Evolutionary conservation across 2,329 filamentous ascomycete genomes (phyloP), one percentile per base, ranked within the genome.

Genomic region (Nemania serpens): DNA sequence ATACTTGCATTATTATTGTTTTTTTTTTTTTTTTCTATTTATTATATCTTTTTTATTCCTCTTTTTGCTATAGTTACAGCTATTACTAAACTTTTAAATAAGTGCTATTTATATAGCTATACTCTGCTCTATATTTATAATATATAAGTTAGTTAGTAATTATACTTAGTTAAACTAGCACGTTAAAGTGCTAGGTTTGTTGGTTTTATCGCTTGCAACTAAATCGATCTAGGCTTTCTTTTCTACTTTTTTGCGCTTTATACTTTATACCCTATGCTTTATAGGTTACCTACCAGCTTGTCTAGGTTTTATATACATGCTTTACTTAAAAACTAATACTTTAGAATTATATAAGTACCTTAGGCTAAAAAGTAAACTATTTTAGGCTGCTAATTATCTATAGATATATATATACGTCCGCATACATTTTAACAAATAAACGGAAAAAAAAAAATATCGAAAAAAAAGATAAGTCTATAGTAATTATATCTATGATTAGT

Each of bases 1-100:
- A 5, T 12, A n/a, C 49, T 46, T 58, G 58, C 53, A 51, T 52
- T 47, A 39, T 55, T 43, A 51, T 49, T 36, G 7, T 53, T 37
- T 7, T 50, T 34, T 42, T 47, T 43, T 49, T 10, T 41, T 46
- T 56, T 12, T 15, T 39, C 29, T n/a, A n/a, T n/a, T n/a, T n/a
- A n/a, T n/a, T n/a, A n/a, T 22, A 17, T 9, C 18, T 39, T 34
- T 39, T 20, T 12, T 10, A 20, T 29, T 18, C 18, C 45, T n/a
- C 11, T 15, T 51, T 42, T 37, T 17, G 22, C 6, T 22, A 46
- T 15, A n/a, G 29, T 46, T 9, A n/a, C n/a, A n/a, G n/a, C n/a
- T n/a, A n/a, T n/a, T n/a, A n/a, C n/a, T n/a, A n/a, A n/a, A n/a
- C n/a, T 37, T 37, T 13, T 7, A 13, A 13, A 37, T 43, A 43